Evolutionary conservation across 352 stramenopile genomes (phyloP), one percentile per base, ranked within the genome.

Genomic region (Pythium rishiriense): DNA sequence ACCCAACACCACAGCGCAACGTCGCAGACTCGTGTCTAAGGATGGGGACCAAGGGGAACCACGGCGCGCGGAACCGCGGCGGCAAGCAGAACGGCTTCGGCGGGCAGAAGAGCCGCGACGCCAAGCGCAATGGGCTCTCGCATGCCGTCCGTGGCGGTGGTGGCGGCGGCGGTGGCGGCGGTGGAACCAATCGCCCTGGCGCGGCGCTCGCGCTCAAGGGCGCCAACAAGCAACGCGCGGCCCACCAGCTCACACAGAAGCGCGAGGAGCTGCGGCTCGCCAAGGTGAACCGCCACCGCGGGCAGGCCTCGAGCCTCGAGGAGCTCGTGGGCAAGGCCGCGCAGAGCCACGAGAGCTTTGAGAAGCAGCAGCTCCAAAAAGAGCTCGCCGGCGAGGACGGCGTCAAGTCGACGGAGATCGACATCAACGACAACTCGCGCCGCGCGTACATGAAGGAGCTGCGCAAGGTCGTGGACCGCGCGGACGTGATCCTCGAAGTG

Each of bases 401-500:
- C 51, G 61, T 55, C 42, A 39, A 48, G 10, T 50, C 54, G 41
- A 61, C 58, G 7, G 69, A 85, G 45, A 68, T 89, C 3, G 68
- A 72, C 55, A 88, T 83, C 76, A 94, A 79, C 72, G 96, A 96
- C 64, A 88, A 86, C 41, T 96, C 93, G 52, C 88, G 96, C 25
- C 88, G 91, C 39, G 93, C 96, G 15, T 99, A 98, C 83, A 91
- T 99, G 65, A 90, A 94, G 43, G 93, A 98, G 67, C 84, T 99
- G 52, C 96, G 97, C 69, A 98, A 98, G 69, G 96, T 99, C 14
- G 94, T 99, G 25, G 96, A 99, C 66, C 83, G 85, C 41, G 90
- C 95, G 1, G 97, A 99, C 74, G 95, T 99, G 24, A 90, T 99
- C 12, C 80, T 99, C 22, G 91, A 99, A 70, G 94, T 99, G 37